phyloP scores from a whole-genome alignment of 768 basidiomycete genomes.

The Leccinum sublutescens region DNA sequence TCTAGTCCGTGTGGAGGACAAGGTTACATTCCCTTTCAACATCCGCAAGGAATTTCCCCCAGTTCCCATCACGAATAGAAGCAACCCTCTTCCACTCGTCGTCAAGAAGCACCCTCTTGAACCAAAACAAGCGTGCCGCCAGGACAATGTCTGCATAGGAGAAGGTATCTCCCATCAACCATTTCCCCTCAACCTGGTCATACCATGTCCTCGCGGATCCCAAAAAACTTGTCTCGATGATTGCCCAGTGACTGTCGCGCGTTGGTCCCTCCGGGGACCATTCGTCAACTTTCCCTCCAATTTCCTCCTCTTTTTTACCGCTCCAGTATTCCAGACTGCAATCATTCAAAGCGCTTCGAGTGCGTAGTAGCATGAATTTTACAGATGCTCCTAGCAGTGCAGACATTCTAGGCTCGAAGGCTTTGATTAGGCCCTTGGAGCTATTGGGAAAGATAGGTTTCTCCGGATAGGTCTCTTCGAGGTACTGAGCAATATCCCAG shows the following conservation, averaged over 20 bases:
- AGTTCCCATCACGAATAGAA: slow-evolving; percentile 22
- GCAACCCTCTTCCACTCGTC: slow-evolving; percentile 29
- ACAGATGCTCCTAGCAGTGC: slow-evolving; percentile 1
- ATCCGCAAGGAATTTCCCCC: too few relatives aligned
- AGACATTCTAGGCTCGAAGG: slow-evolving; percentile 9
- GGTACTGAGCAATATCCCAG: slow-evolving; percentile 34
- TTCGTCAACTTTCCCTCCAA: neutral
- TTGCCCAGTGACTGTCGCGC: neutral
- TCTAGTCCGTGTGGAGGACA: neutral
- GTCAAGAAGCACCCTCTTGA: slow-evolving; percentile 17
- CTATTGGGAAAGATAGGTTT: slow-evolving; percentile 27
- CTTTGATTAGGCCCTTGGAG: slow-evolving; percentile 22
- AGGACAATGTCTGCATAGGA: slow-evolving; percentile 33
- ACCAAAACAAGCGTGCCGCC: slow-evolving; percentile 13
- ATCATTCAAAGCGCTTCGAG: neutral
- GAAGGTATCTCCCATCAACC: slow-evolving; percentile 10
- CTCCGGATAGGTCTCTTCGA: slow-evolving; percentile 36
- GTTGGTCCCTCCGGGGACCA: neutral
- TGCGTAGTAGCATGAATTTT: slow-evolving; percentile 9
- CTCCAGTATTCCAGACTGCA: slow-evolving; percentile 35
- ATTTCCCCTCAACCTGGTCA: neutral
- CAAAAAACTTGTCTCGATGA: slow-evolving; percentile 13
- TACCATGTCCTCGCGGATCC: neutral
- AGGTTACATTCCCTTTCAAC: too few relatives aligned
- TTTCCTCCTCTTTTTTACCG: slow-evolving; percentile 14